Percentiles rank a stretch among this genome's conserved stretches.
These are phyloP conservation scores for Stromatinia cepivora DNA, from an alignment of 2,329 filamentous ascomycete species.

Conservation along the genomic window DNA sequence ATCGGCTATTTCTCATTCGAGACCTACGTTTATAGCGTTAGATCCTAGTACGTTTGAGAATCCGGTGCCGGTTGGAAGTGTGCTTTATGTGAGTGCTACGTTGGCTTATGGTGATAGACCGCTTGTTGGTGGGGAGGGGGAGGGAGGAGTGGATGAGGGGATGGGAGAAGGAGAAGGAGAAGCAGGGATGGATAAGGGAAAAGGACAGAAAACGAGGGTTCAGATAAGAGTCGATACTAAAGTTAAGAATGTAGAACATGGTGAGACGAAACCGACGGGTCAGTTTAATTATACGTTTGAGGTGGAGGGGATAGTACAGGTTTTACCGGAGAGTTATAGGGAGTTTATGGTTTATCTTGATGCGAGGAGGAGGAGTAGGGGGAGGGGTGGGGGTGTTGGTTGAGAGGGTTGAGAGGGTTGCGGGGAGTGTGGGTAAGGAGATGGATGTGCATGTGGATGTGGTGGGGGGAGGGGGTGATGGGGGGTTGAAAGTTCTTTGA, in stretches of 20 bases:
- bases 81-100: conserved; percentile 67
- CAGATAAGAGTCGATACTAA: conserved; percentile 69
- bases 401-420: conserved; percentile 20
- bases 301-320: conserved; percentile 62
- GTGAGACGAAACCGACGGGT: conserved; percentile 64
- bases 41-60: conserved; percentile 72
- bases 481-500: neutral
- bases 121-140: conserved; percentile 40
- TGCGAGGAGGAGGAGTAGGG: conserved; percentile 40
- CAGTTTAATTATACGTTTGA: conserved; percentile 73
- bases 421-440: conserved; percentile 28
- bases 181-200: conserved; percentile 6
- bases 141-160: conserved; percentile 28
- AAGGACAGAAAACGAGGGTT: conserved; percentile 54
- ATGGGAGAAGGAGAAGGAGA: neutral
- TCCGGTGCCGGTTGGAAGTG: conserved; percentile 69
- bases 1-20: conserved; percentile 64
- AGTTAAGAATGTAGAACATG: conserved; percentile 68
- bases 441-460: too few species aligned
- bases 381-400: conserved; percentile 19
- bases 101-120: conserved; percentile 67
- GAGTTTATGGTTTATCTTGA: conserved; percentile 45
- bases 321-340: conserved; percentile 55
- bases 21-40: conserved; percentile 67
- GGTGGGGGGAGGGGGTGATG: neutral